A percentile compares a stretch with the other conserved stretches of the same genome.
phyloP scores from a whole-genome alignment of 192 early-diverging fungal species.

The Endogone sp. region DNA sequence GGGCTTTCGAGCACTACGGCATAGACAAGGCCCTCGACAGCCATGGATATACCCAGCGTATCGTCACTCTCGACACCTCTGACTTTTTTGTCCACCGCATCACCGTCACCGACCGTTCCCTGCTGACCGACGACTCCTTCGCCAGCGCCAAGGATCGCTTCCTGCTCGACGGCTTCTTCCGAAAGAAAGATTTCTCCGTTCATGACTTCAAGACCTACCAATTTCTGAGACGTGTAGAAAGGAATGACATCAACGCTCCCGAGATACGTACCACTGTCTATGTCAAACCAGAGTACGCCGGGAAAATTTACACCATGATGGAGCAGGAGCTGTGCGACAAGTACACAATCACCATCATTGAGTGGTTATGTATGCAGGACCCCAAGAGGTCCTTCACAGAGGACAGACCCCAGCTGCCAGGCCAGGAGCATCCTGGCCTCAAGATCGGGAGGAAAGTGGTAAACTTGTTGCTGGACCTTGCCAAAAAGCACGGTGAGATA shows the following conservation, averaged over 20 bases:
- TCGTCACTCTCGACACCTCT: slow-evolving; percentile 4
- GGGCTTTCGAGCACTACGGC: not conserved
- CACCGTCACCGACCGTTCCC: not conserved
- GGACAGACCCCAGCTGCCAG: slow-evolving; percentile 11
- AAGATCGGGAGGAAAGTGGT: not conserved
- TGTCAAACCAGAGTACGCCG: too few species aligned
- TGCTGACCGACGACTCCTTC: not conserved
- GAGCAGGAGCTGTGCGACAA: not conserved
- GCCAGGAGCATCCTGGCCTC: slow-evolving; percentile 6
- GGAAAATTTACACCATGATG: not conserved
- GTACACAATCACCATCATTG: not conserved
- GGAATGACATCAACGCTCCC: not conserved
- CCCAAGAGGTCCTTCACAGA: not conserved
- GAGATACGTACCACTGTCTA: too few species aligned
- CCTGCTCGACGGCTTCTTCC: slow-evolving; percentile 5
- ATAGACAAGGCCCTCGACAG: not conserved
- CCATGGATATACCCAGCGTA: not conserved
- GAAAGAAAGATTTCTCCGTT: slow-evolving; percentile 1
- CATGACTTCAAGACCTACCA: slow-evolving; percentile 13
- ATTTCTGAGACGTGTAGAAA: slow-evolving; percentile 1
- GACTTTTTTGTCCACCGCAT: not conserved
- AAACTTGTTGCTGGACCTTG: not conserved
- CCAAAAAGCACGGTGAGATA: not conserved
- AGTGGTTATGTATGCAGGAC: slow-evolving; percentile 17
- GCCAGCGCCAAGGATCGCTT: not conserved